Evolutionary conservation across 208 protist genomes (phyloP).

Genomic region (Herpetomonas samuelpessoai): DNA sequence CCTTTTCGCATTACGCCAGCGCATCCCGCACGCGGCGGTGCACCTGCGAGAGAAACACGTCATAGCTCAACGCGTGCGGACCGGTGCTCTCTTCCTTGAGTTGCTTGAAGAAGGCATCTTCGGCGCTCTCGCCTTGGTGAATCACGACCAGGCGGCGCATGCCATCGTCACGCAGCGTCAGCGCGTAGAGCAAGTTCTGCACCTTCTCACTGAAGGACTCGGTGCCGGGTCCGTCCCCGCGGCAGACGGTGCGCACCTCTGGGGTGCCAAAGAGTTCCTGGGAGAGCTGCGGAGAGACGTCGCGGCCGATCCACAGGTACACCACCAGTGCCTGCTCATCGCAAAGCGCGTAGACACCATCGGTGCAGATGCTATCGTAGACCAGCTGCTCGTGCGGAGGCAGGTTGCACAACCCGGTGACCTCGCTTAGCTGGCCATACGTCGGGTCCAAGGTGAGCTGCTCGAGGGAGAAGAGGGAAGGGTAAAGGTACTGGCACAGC

Average conservation of each 20-base stretch:
- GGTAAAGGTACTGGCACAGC: constrained; percentile 82
- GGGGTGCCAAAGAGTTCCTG: constrained; percentile 53
- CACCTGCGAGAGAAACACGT: constrained; percentile 63
- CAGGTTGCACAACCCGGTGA: constrained; percentile 56
- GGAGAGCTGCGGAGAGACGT: constrained; percentile 43
- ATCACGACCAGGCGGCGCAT: constrained; percentile 79
- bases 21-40: constrained; percentile 60
- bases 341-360: constrained; percentile 83
- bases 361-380: constrained; percentile 58
- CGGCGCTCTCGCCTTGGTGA: constrained; percentile 65
- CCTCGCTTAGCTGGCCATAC: constrained; percentile 40
- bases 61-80: constrained; percentile 44
- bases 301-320: constrained; percentile 84
- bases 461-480: constrained; percentile 77
- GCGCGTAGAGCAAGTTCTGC: constrained; percentile 63
- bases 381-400: constrained; percentile 63
- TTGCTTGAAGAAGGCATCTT: constrained; percentile 81
- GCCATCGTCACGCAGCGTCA: constrained; percentile 67
- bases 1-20: constrained; percentile 15
- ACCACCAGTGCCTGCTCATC: constrained; percentile 79
- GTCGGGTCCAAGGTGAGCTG: constrained; percentile 31
- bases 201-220: constrained; percentile 70
- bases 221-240: constrained; percentile 36
- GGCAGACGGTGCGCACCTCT: constrained; percentile 49
- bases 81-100: constrained; percentile 66